Conservation (phyloP, 2,329 filamentous ascomycete species). For the Aureobasidium mangrovei region DNA sequence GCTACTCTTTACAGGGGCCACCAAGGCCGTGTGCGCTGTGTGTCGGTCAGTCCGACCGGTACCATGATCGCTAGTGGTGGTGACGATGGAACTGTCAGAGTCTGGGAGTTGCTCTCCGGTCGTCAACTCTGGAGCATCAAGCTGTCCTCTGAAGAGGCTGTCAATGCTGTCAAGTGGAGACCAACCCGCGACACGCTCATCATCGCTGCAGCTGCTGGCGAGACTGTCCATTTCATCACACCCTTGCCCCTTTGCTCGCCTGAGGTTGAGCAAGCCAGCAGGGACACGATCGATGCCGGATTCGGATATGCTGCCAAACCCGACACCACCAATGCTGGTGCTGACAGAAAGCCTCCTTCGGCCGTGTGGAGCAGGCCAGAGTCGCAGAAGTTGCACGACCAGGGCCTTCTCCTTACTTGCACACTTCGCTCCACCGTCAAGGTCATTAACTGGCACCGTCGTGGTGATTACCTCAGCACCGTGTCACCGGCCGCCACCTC, state of each 20-base stretch:
- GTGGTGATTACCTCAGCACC: constrained; percentile 88
- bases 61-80: constrained; percentile 84
- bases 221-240: constrained; percentile 76
- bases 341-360: constrained; percentile 60
- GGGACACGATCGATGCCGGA: constrained; percentile 73
- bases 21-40: constrained; percentile 73
- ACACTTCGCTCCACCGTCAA: constrained; percentile 64
- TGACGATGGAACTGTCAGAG: constrained; percentile 82
- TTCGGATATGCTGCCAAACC: constrained; percentile 79
- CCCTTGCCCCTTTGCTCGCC: constrained; percentile 40
- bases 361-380: constrained; percentile 79
- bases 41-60: constrained; percentile 78
- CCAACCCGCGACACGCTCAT: constrained; percentile 73
- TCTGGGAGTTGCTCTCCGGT: constrained; percentile 82
- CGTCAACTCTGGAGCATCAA: constrained; percentile 80
- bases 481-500: constrained; percentile 73
- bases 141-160: constrained; percentile 65
- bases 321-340: constrained; percentile 40
- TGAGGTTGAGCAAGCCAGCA: constrained; percentile 58
- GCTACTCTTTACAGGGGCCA: constrained; percentile 84
- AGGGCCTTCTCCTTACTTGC: constrained; percentile 70
- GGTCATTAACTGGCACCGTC: constrained; percentile 84
- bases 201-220: constrained; percentile 73
- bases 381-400: constrained; percentile 56
- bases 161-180: constrained; percentile 83